Evolutionary conservation across 2,329 filamentous ascomycete genomes (phyloP), one percentile per base, ranked within the genome.

Genomic region (Arachnomyces sp.): DNA sequence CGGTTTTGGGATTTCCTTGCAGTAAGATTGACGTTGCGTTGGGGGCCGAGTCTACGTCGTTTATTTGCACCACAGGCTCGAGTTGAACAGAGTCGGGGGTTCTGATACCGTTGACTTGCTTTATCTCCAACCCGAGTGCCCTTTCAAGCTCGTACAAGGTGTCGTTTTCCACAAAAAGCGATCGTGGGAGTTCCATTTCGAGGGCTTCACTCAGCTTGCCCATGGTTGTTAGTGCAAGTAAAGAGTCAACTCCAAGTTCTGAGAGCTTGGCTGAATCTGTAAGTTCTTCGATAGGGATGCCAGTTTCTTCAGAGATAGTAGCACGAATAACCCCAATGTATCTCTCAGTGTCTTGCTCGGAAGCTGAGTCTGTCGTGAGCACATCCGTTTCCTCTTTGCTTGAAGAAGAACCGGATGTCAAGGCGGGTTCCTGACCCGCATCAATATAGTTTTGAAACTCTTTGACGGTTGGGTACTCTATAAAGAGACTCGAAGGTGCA

Each of bases 1-100:
- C 40, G 4, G 44, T 46, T 28, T 53, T 68, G 21, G 67, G 13
- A 56, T 66, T 48, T 62, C 75, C 63, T 68, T 77, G 61, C 9
- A 68, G 56, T 9, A 67, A 50, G 21, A 68, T 53, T 3, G 66
- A 67, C 7, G 52, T 45, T 6, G 48, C 43, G 6, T 28, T 13
- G 14, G 43, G 43, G 28, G 17, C 33, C n/a, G 30, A 14, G 11
- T 38, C 39, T n/a, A n/a, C n/a, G n/a, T n/a, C n/a, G n/a, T n/a
- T n/a, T n/a, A n/a, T 21, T 18, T 28, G 34, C 21, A 21, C 8
- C 13, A 21, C 4, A 15, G 15, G 7, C 34, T 36, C 15, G 8
- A 13, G 3, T 11, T 28, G 7, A 13, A 8, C 9, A 7, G 17
- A 25, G 14, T 36, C 2, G 16, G 21, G 11, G 21, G 28, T 2